A percentile compares a stretch with the other conserved stretches of the same genome.
phyloP scores from a whole-genome alignment of 2,329 filamentous ascomycete species.

The Cordyceps militaris region DNA sequence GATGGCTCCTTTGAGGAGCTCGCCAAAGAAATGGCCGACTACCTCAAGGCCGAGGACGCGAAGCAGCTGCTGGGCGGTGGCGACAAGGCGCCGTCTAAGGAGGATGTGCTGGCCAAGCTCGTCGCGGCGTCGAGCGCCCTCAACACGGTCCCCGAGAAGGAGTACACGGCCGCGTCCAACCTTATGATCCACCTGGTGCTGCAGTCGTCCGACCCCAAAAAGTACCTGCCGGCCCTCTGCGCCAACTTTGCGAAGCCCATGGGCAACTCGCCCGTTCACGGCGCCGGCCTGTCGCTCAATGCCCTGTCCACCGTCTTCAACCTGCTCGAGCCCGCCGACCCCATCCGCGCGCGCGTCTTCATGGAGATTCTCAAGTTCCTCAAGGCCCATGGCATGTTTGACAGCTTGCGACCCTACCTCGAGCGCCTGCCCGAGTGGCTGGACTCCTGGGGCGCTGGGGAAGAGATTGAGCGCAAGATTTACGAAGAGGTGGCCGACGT shows the following conservation, averaged over 20 bases:
- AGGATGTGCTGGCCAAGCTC: slow-evolving; percentile 83
- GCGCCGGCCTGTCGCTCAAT: slow-evolving; percentile 77
- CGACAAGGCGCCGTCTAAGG: slow-evolving; percentile 49
- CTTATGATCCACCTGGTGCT: slow-evolving; percentile 88
- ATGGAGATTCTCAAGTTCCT: slow-evolving; percentile 82
- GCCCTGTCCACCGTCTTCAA: slow-evolving; percentile 96
- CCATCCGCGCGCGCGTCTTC: slow-evolving; percentile 84
- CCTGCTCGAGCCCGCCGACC: slow-evolving; percentile 68
- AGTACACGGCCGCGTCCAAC: slow-evolving; percentile 94
- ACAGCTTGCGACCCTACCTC: slow-evolving; percentile 75
- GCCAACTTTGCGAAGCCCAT: slow-evolving; percentile 82
- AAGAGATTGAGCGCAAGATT: slow-evolving; percentile 76
- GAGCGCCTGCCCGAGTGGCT: slow-evolving; percentile 80
- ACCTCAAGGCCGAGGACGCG: slow-evolving; percentile 77
- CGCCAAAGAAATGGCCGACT: slow-evolving; percentile 88
- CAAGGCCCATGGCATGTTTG: slow-evolving; percentile 67
- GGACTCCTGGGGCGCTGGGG: slow-evolving; percentile 70
- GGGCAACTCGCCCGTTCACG: slow-evolving; percentile 76
- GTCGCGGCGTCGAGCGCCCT: slow-evolving; percentile 71
- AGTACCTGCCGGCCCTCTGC: slow-evolving; percentile 83
- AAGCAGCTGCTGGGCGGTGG: slow-evolving; percentile 67
- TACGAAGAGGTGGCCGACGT: slow-evolving; percentile 77
- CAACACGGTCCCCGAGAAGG: slow-evolving; percentile 87
- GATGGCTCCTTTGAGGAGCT: slow-evolving; percentile 94
- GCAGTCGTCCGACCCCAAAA: slow-evolving; percentile 76